A percentile compares a stretch with the other conserved stretches of the same genome.
These are phyloP conservation scores for Eurotiales sp. DNA, from an alignment of 2,329 filamentous ascomycete species.

Conservation along the genomic window DNA sequence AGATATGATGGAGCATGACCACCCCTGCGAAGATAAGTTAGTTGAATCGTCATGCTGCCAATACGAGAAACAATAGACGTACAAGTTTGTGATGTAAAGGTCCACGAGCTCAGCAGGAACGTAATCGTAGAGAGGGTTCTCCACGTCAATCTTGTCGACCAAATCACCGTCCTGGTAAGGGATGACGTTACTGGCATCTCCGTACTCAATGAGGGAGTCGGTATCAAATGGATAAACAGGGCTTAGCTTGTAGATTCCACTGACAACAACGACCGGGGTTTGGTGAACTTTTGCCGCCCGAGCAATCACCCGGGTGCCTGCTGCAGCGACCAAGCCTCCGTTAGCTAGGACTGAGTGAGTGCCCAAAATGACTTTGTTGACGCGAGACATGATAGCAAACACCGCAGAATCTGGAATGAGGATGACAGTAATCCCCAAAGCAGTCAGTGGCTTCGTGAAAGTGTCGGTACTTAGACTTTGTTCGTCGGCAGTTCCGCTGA, in stretches of 20 bases:
- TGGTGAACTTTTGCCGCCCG: slow-evolving; percentile 78
- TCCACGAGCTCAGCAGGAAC: slow-evolving; percentile 67
- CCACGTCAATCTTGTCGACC: slow-evolving; percentile 72
- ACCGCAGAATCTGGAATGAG: slow-evolving; percentile 79
- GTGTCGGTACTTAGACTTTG: slow-evolving; percentile 46
- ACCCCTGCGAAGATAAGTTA: slow-evolving; percentile 41
- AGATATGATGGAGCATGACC: slow-evolving; percentile 62
- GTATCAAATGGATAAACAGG: slow-evolving; percentile 83
- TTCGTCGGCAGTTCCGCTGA: slow-evolving; percentile 53
- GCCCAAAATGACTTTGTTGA: slow-evolving; percentile 91
- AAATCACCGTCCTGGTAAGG: slow-evolving; percentile 75
- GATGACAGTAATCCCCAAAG: slow-evolving; percentile 76
- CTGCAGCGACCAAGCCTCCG: slow-evolving; percentile 77
- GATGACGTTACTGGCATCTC: slow-evolving; percentile 72
- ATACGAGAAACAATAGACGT: slow-evolving; percentile 34
- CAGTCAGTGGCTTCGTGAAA: slow-evolving; percentile 73
- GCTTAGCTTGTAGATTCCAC: slow-evolving; percentile 89
- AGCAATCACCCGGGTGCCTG: slow-evolving; percentile 79
- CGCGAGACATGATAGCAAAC: slow-evolving; percentile 89
- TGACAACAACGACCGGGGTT: slow-evolving; percentile 82
- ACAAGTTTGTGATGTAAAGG: slow-evolving; percentile 72
- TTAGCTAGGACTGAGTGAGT: slow-evolving; percentile 86
- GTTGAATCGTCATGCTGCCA: neutral
- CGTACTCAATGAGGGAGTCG: slow-evolving; percentile 79
- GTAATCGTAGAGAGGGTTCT: slow-evolving; percentile 78